Evolutionary conservation across 345 rosid species (phyloP).

Genomic region (Microcos paniculata): DNA sequence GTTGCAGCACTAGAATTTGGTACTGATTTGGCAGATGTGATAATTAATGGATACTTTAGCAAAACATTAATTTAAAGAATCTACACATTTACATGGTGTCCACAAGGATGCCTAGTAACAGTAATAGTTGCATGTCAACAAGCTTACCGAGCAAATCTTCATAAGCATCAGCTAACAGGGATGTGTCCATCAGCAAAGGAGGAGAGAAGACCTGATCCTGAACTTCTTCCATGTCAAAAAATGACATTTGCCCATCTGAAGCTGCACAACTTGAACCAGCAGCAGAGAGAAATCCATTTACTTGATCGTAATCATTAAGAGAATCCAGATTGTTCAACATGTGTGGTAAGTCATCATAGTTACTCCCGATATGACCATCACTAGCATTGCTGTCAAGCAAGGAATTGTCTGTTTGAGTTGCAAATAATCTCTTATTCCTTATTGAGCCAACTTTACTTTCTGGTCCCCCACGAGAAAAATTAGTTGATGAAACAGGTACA

Average conservation of each 20-base stretch:
- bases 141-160: slow-evolving; percentile 92
- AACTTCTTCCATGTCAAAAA: slow-evolving; percentile 63
- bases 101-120: background rate
- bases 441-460: slow-evolving; percentile 50
- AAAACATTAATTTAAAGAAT: background rate
- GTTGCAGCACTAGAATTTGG: background rate
- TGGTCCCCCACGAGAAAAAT: slow-evolving; percentile 48
- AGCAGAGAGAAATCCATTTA: slow-evolving; percentile 69
- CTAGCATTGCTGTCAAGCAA: slow-evolving; percentile 40
- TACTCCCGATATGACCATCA: slow-evolving; percentile 46
- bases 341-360: slow-evolving; percentile 59
- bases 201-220: slow-evolving; percentile 87
- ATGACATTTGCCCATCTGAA: slow-evolving; percentile 52
- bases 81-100: background rate
- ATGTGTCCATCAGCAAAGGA: slow-evolving; percentile 79
- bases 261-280: slow-evolving; percentile 56
- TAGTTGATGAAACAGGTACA: slow-evolving; percentile 63
- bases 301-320: slow-evolving; percentile 59
- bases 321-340: slow-evolving; percentile 63
- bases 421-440: slow-evolving; percentile 54
- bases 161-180: slow-evolving; percentile 66
- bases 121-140: slow-evolving; percentile 1
- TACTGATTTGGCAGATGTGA: background rate
- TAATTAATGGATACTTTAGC: background rate
- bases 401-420: slow-evolving; percentile 50